Evolutionary conservation across 768 basidiomycete species (phyloP).

Genomic region (Russula vinacea): DNA sequence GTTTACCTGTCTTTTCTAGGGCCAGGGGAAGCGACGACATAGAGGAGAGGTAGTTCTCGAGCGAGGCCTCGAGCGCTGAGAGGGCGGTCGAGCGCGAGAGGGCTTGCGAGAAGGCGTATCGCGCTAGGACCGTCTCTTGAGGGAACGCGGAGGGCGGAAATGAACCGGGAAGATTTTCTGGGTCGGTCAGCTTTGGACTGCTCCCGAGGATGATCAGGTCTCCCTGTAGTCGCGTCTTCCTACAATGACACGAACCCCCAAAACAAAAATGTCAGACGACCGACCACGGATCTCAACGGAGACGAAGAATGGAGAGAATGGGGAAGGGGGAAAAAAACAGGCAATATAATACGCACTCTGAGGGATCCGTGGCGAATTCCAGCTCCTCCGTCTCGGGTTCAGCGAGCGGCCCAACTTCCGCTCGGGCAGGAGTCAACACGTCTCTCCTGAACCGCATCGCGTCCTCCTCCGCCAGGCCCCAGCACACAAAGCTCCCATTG

Average conservation of each 20-base stretch:
- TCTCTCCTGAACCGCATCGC: slow-evolving; percentile 64
- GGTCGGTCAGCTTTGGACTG: slow-evolving; percentile 54
- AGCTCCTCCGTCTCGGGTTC: slow-evolving; percentile 85
- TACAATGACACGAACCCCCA: slow-evolving; percentile 37
- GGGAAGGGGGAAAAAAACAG: too few species aligned
- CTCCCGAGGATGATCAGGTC: slow-evolving; percentile 88
- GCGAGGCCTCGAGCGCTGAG: slow-evolving; percentile 78
- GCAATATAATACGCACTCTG: slow-evolving; percentile 64
- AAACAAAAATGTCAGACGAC: slow-evolving; percentile 7
- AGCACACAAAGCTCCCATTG: slow-evolving; percentile 86
- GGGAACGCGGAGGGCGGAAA: slow-evolving; percentile 56
- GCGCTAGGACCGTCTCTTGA: slow-evolving; percentile 69
- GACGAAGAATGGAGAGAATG: not conserved
- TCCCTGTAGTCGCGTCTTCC: slow-evolving; percentile 83
- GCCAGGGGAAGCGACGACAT: slow-evolving; percentile 77
- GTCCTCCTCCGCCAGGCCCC: slow-evolving; percentile 78
- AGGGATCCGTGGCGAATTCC: slow-evolving; percentile 89
- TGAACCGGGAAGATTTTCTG: slow-evolving; percentile 44
- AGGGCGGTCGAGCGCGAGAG: slow-evolving; percentile 85
- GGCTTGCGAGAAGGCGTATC: slow-evolving; percentile 90
- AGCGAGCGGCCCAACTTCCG: slow-evolving; percentile 61
- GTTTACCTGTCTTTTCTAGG: slow-evolving; percentile 75
- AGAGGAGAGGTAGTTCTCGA: slow-evolving; percentile 80
- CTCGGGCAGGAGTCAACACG: slow-evolving; percentile 52
- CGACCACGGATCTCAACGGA: not conserved